phyloP scores from a whole-genome alignment of 352 stramenopile species.

The Pythium dissimile region DNA sequence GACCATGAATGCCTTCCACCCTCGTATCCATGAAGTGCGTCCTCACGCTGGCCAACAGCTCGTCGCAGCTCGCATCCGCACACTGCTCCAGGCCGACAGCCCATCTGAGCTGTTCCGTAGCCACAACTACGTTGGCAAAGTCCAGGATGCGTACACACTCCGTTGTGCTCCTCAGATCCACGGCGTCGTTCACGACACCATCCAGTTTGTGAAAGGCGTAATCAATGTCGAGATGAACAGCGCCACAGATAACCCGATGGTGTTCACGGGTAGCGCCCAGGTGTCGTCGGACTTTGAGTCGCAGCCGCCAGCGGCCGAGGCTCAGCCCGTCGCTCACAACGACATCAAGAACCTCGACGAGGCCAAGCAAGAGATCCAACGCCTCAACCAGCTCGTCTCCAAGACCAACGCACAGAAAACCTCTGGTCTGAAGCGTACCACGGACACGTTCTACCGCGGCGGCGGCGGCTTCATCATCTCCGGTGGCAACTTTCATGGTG shows the following conservation, averaged over 20 bases:
- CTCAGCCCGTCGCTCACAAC: slow-evolving; percentile 18
- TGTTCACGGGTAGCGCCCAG: slow-evolving; percentile 69
- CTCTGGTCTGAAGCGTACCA: slow-evolving; percentile 71
- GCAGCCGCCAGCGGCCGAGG: slow-evolving; percentile 19
- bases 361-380: slow-evolving; percentile 75
- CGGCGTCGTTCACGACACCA: slow-evolving; percentile 85
- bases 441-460: slow-evolving; percentile 78
- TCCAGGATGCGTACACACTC: slow-evolving; percentile 89
- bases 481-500: slow-evolving; percentile 89
- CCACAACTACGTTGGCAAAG: slow-evolving; percentile 87
- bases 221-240: slow-evolving; percentile 91
- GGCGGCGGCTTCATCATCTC: slow-evolving; percentile 85
- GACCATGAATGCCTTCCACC: slow-evolving; percentile 87
- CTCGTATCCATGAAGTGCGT: slow-evolving; percentile 82
- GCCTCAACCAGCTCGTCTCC: slow-evolving; percentile 56
- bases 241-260: slow-evolving; percentile 90
- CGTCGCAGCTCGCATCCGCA: slow-evolving; percentile 77
- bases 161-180: slow-evolving; percentile 88
- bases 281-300: slow-evolving; percentile 61
- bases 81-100: slow-evolving; percentile 70
- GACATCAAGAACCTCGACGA: slow-evolving; percentile 63
- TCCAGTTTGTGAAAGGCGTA: slow-evolving; percentile 81
- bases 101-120: slow-evolving; percentile 84
- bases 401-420: slow-evolving; percentile 46
- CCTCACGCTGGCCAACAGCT: slow-evolving; percentile 77